A percentile compares a stretch with the other conserved stretches of the same genome.
Conservation (phyloP, 2,329 filamentous ascomycete species). For the Trichoderma hamatum region DNA sequence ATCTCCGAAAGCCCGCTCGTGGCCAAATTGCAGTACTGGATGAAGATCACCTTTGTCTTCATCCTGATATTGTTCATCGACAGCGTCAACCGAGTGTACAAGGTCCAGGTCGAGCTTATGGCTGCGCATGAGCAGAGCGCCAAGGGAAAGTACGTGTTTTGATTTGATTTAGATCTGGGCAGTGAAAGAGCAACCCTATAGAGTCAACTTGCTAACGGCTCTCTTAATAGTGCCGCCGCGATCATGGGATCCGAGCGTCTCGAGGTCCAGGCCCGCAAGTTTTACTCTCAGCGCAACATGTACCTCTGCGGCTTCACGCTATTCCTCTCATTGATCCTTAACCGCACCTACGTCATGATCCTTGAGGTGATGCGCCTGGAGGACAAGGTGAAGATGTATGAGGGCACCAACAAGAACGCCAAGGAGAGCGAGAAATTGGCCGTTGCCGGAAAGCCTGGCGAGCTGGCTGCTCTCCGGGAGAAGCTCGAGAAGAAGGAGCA, state of each 20-base stretch:
- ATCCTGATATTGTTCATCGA: constrained; percentile 98
- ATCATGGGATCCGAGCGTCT: constrained; percentile 91
- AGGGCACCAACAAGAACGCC: constrained; percentile 57
- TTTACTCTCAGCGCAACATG: constrained; percentile 99
- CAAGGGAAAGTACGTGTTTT: constrained; percentile 50
- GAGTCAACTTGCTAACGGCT: constrained; percentile 30
- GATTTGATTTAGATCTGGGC: neutral
- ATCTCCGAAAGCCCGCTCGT: constrained; percentile 84
- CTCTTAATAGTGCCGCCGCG: constrained; percentile 51
- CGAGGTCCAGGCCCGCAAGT: constrained; percentile 99
- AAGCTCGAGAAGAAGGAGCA: constrained; percentile 78
- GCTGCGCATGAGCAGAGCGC: constrained; percentile 64
- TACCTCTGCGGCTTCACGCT: constrained; percentile 99
- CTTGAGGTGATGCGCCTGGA: constrained; percentile 88
- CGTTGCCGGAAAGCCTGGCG: constrained; percentile 71
- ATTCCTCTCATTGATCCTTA: constrained; percentile 97
- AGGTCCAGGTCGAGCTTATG: constrained; percentile 87
- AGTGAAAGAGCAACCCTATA: neutral
- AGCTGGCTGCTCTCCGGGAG: constrained; percentile 70
- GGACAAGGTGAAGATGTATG: constrained; percentile 83
- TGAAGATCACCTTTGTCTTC: constrained; percentile 99
- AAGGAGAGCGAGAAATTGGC: constrained; percentile 75
- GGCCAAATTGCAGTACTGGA: constrained; percentile 92
- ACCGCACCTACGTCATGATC: constrained; percentile 98
- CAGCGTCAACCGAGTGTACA: constrained; percentile 93